A percentile compares a stretch with the other conserved stretches of the same genome.
phyloP scores from a whole-genome alignment of 768 basidiomycete species.

The Podaxis sp. region DNA sequence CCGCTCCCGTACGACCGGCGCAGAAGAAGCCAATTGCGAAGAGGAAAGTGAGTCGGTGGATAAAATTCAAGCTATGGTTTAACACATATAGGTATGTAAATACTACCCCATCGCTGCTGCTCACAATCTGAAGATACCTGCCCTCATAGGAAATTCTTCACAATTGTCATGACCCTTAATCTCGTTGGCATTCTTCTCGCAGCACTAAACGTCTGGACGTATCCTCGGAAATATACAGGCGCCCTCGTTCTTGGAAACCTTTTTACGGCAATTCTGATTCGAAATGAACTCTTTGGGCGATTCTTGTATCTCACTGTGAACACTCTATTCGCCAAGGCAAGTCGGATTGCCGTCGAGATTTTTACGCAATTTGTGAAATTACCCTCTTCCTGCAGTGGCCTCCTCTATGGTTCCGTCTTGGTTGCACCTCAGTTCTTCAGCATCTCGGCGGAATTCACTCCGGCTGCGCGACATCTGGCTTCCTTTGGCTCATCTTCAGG shows the following conservation, averaged over 20 bases:
- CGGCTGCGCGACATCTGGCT: slow-evolving; percentile 77
- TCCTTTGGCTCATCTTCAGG: slow-evolving; percentile 69
- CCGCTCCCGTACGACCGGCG: neutral
- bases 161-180: slow-evolving; percentile 59
- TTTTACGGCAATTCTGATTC: slow-evolving; percentile 68
- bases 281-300: slow-evolving; percentile 85
- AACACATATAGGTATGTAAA: slow-evolving; percentile 67
- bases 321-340: slow-evolving; percentile 75
- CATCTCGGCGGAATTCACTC: slow-evolving; percentile 85
- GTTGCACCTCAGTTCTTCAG: slow-evolving; percentile 70
- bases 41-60: slow-evolving; percentile 48
- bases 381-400: slow-evolving; percentile 35
- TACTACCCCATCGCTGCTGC: neutral
- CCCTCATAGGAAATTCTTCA: slow-evolving; percentile 66
- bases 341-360: slow-evolving; percentile 6
- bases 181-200: slow-evolving; percentile 59
- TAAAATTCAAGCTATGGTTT: slow-evolving; percentile 70
- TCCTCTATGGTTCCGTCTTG: slow-evolving; percentile 57
- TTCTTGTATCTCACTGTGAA: slow-evolving; percentile 70
- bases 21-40: slow-evolving; percentile 10
- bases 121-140: neutral
- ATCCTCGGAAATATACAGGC: slow-evolving; percentile 63
- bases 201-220: slow-evolving; percentile 63
- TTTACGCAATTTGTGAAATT: slow-evolving; percentile 6
- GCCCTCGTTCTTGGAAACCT: slow-evolving; percentile 78